Evolutionary conservation across 1,284 basidiomycete species (phyloP), one percentile per base, ranked within the genome.

Genomic region (Macrocystidia cucumis): DNA sequence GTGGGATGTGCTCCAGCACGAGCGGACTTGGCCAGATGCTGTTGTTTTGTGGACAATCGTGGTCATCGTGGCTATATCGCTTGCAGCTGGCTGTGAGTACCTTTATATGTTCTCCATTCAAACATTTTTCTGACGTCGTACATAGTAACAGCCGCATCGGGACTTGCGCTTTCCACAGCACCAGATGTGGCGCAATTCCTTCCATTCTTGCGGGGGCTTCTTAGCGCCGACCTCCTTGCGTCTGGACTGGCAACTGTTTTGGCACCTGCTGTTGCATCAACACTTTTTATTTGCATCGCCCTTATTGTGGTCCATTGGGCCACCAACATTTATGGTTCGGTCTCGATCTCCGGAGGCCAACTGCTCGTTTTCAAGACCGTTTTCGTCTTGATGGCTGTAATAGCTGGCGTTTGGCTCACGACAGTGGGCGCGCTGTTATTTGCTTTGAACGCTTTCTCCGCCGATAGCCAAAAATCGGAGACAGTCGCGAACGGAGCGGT

Each of bases 131-230:
- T 58, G 31, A 58, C 42, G 16, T 20, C 35, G 9, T 32, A 31
- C 33, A 34, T 33, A 85, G 85, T 84, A 40, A 71, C 75, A 8
- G 83, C 83, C 19, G 75, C 77, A 9, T 64, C 74, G 17, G 83
- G 80, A 2, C 63, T 91, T 22, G 69, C 72, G 1, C 59, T 87
- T 11, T 69, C 75, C 16, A 67, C 69, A 12, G 77, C 82, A 0
- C 85, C 87, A 3, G 75, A 86, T 44, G 71, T 84, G 36, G 70
- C 73, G 2, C 74, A 85, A 53, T 82, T 77, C 45, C 52, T 89
- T 5, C 63, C 72, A 0, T 83, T 89, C 59, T 59, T 90, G 35
- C 46, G 58, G 23, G 63, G 70, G 1, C 52, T 88, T 5, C 57
- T 69, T n/a, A 57, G 57, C 6, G 52, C 62, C 11, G 63, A 70